phyloP scores from a whole-genome alignment of 306 rosid genomes.

The Trifolium pratense region DNA sequence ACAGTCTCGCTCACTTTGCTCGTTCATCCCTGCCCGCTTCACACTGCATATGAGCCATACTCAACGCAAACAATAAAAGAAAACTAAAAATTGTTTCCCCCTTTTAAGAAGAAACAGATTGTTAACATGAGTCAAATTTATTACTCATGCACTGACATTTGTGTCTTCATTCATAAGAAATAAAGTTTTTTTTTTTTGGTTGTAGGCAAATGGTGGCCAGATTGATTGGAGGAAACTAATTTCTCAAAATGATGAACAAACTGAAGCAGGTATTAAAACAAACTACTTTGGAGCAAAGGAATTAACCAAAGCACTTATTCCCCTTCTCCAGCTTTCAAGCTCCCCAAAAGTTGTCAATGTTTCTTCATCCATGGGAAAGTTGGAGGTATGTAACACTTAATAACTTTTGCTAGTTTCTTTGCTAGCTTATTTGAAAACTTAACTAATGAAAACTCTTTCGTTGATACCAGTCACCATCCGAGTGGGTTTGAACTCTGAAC shows the following conservation, averaged over 20 bases:
- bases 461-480: too few species aligned
- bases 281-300: constrained; percentile 64
- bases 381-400: constrained; percentile 35
- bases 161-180: constrained; percentile 3
- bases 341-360: constrained; percentile 68
- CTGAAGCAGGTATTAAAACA: constrained; percentile 50
- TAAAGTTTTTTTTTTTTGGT: constrained; percentile 4
- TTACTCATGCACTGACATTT: neutral
- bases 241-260: constrained; percentile 38
- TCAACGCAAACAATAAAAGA: too few species aligned
- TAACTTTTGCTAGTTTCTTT: neutral
- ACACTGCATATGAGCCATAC: too few species aligned
- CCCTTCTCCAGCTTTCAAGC: constrained; percentile 60
- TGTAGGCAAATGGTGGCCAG: constrained; percentile 26
- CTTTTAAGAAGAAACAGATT: too few species aligned
- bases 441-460: too few species aligned
- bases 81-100: too few species aligned
- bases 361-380: constrained; percentile 43
- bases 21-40: too few species aligned
- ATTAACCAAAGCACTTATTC: constrained; percentile 48
- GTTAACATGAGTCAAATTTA: too few species aligned
- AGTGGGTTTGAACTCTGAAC: too few species aligned
- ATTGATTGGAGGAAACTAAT: constrained; percentile 42
- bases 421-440: neutral
- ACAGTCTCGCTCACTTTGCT: too few species aligned